Evolutionary conservation across 1,284 basidiomycete genomes (phyloP), one percentile per base, ranked within the genome.

Genomic region (Ganoderma resinaceum): DNA sequence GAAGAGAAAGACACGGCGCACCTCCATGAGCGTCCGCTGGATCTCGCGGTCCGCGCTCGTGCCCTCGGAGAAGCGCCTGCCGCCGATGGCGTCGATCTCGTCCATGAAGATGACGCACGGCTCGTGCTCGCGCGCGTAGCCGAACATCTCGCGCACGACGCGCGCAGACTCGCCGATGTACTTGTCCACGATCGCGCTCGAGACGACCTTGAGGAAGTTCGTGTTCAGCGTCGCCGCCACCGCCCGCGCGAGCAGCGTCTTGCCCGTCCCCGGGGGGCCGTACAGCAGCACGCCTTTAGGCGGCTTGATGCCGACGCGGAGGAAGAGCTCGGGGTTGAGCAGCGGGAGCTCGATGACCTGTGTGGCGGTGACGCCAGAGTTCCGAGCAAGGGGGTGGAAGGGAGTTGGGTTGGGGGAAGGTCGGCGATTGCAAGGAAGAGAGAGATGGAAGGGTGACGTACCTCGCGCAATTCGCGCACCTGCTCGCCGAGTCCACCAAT

Each of bases 101-200:
- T 99, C 98, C 92, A 99, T 99, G 84, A 99, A 99, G 78, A 99
- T 99, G 76, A 99, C 97, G 80, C 97, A 98, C 57, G 98, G 98
- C 80, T 99, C 97, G 78, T 99, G 96, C 78, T 99, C 97, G 74
- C 87, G 89, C 11, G 97, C 97, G 80, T 99, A 99, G 16, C 94
- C 96, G 78, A 99, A 99, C 97, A 99, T 99, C 80, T 99, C 97
- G 72, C 95, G 89, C 31, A 99, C 92, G 7, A 99, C 89, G 67
- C 97, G 89, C 16, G 97, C 97, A 69, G 93, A 95, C 84, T 99
- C 98, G 75, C 98, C 98, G 69, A 99, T 99, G 81, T 99, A 99
- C 83, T 99, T 99, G 87, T 99, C 97, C 67, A 99, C 98, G 74
- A 99, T 99, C 26, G 97, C 98, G n/a, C 95, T 97, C 3, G 96